A percentile compares a stretch with the other conserved stretches of the same genome.
Evolutionary conservation across 1,139 yeast genomes (phyloP).

Genomic region (Geotrichum histeridarum): DNA sequence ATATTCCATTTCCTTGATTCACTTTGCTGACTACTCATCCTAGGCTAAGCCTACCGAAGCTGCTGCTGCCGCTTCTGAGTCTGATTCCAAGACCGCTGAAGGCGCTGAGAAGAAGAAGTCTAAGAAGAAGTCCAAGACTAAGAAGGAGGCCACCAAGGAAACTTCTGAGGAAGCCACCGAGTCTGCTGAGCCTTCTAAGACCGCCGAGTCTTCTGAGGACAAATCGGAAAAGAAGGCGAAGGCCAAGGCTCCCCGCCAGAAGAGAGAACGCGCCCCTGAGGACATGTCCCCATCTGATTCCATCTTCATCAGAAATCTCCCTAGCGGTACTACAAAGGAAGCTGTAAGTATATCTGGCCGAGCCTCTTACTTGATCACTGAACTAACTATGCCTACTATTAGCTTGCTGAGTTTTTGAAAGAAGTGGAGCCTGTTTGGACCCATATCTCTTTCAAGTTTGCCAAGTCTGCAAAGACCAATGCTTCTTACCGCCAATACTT

Average conservation of each 20-base stretch:
- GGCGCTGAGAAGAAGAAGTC: background rate
- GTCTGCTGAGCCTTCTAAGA: background rate
- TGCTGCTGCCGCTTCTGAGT: background rate
- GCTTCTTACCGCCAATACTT: constrained; percentile 28
- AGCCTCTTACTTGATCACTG: background rate
- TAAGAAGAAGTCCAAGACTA: constrained; percentile 5
- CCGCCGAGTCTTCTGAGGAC: background rate
- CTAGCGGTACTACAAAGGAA: constrained; percentile 35
- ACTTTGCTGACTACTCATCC: background rate
- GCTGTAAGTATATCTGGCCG: constrained; percentile 15
- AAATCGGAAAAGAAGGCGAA: constrained; percentile 7
- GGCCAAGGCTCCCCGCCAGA: constrained; percentile 9
- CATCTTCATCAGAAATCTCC: constrained; percentile 48
- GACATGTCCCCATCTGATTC: constrained; percentile 36
- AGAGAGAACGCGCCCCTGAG: constrained; percentile 24
- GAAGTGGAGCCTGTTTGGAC: constrained; percentile 25
- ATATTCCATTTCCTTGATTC: background rate
- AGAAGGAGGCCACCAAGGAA: background rate
- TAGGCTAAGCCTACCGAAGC: background rate
- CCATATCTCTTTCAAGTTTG: constrained; percentile 9
- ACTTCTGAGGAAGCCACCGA: background rate
- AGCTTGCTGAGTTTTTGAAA: constrained; percentile 28
- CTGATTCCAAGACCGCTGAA: constrained; percentile 1
- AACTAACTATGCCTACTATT: background rate
- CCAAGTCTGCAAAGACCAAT: background rate